These are phyloP conservation scores for Nepenthes mirabilis DNA, from an alignment of 148 eudicot species.

Conservation along the genomic window DNA sequence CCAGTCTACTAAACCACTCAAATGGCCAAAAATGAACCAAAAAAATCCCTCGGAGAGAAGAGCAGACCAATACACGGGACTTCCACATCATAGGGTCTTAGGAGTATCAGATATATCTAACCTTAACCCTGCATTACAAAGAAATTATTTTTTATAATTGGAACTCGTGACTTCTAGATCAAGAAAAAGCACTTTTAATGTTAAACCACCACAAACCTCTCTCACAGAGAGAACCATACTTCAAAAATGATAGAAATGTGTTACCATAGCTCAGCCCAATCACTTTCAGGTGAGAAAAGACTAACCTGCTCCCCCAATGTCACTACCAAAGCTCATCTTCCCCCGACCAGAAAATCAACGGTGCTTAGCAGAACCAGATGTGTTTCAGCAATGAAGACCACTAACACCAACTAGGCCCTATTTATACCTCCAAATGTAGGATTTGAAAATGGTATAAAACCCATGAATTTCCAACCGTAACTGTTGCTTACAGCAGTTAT, in stretches of 20 bases:
- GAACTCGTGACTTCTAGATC: no score
- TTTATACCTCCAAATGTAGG: constrained; percentile 13
- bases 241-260: background rate
- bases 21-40: background rate
- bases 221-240: background rate
- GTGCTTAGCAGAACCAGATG: constrained; percentile 1
- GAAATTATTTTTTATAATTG: no score
- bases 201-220: no score
- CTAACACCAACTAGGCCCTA: constrained; percentile 9
- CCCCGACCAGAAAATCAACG: background rate
- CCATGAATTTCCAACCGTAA: background rate
- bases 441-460: constrained; percentile 11
- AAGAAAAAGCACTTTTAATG: no score
- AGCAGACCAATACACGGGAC: no score
- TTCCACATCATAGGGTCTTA: no score
- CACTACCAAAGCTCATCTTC: constrained; percentile 16
- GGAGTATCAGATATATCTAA: no score
- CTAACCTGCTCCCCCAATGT: constrained; percentile 24
- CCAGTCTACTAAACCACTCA: background rate
- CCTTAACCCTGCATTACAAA: no score
- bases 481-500: no score
- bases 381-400: constrained; percentile 5
- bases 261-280: background rate
- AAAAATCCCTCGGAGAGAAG: background rate
- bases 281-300: background rate